Percentiles rank a stretch among this genome's conserved stretches.
Conservation (phyloP, 148 eudicot genomes). For the Simmondsia chinensis region DNA sequence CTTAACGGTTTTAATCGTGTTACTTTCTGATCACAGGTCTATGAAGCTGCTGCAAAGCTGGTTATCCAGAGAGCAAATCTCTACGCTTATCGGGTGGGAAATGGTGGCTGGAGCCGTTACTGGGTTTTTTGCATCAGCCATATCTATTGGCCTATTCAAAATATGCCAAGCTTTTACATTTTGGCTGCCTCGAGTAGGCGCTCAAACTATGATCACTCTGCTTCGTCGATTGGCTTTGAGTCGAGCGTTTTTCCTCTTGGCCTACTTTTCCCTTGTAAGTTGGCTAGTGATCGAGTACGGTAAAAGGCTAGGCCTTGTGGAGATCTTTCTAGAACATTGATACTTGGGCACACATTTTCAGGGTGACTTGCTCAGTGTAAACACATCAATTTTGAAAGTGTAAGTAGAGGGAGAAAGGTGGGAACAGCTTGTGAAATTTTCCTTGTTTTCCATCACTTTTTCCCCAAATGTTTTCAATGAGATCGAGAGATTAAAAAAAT, state of each 20-base stretch:
- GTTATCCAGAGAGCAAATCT: conserved; percentile 28
- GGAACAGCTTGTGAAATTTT: too few relatives aligned
- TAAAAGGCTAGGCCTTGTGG: conserved; percentile 53
- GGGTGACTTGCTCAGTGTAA: too few relatives aligned
- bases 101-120: conserved; percentile 41
- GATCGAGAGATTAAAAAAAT: too few relatives aligned
- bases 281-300: conserved; percentile 70
- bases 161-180: conserved; percentile 22
- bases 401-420: too few relatives aligned
- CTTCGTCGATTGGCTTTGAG: conserved; percentile 29
- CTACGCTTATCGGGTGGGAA: conserved; percentile 45
- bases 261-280: conserved; percentile 70
- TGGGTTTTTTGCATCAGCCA: conserved; percentile 53
- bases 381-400: too few relatives aligned
- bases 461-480: too few relatives aligned
- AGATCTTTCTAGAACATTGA: conserved; percentile 26
- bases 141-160: conserved; percentile 32
- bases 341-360: conserved; percentile 10
- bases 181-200: conserved; percentile 17
- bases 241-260: conserved; percentile 46
- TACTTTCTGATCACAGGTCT: conserved; percentile 34
- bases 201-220: conserved; percentile 12
- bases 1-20: neutral
- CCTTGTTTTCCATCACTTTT: too few relatives aligned
- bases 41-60: conserved; percentile 41